These are phyloP conservation scores for Nemania sp. DNA, from an alignment of 2,329 filamentous ascomycete genomes.

Conservation along the genomic window DNA sequence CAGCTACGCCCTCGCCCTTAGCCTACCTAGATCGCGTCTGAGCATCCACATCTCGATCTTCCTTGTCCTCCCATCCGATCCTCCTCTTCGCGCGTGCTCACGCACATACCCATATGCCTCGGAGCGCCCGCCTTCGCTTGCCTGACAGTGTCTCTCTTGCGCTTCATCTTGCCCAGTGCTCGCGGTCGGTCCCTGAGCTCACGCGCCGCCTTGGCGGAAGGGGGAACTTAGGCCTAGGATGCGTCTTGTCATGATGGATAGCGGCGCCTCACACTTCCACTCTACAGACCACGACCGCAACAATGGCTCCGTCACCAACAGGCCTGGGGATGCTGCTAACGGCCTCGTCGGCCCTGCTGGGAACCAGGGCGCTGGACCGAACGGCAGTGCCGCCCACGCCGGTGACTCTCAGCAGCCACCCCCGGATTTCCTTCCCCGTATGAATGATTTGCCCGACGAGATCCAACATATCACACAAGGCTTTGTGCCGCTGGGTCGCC, in stretches of 20 bases:
- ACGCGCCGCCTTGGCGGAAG: conserved; percentile 42
- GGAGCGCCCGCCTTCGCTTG: conserved; percentile 19
- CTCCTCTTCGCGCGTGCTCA: conserved; percentile 11
- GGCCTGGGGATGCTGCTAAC: conserved; percentile 33
- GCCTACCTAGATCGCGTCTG: conserved; percentile 6
- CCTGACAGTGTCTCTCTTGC: conserved; percentile 9
- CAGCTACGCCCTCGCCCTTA: background rate
- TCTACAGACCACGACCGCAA: conserved; percentile 62
- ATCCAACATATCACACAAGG: conserved; percentile 74
- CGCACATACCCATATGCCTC: conserved; percentile 27
- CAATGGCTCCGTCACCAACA: conserved; percentile 46
- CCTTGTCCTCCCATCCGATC: background rate
- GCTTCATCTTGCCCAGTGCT: conserved; percentile 11
- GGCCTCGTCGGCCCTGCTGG: conserved; percentile 23
- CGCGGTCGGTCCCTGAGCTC: conserved; percentile 18
- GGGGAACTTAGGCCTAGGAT: conserved; percentile 46
- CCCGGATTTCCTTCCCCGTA: conserved; percentile 40
- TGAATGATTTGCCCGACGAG: conserved; percentile 65
- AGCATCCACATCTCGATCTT: background rate
- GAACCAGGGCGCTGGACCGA: conserved; percentile 38
- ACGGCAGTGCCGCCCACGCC: conserved; percentile 38
- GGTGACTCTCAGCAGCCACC: conserved; percentile 27
- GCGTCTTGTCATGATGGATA: conserved; percentile 61
- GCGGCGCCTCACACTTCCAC: conserved; percentile 56
- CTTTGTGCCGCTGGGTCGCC: conserved; percentile 74